phyloP scores from a whole-genome alignment of 176 grass and related monocot genomes.

The Aegilops speltoides region DNA sequence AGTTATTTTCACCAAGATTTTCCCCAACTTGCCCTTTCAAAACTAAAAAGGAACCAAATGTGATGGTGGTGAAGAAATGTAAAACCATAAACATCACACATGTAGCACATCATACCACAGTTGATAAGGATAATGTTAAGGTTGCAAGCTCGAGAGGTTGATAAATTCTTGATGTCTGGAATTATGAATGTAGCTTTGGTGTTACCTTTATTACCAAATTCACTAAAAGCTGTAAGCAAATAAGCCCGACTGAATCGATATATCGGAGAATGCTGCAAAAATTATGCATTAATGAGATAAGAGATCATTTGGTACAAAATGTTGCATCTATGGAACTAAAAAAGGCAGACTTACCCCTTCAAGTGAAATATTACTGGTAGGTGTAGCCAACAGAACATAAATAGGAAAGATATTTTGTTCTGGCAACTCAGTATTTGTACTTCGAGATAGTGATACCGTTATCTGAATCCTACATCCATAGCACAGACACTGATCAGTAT shows the following conservation, averaged over 20 bases:
- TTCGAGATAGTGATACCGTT: slow-evolving; percentile 68
- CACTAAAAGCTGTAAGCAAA: slow-evolving; percentile 61
- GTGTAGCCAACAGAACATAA: slow-evolving; percentile 78
- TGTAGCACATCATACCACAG: slow-evolving; percentile 55
- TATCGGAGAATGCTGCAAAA: slow-evolving; percentile 60
- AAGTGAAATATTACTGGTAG: slow-evolving; percentile 51
- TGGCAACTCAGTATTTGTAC: slow-evolving; percentile 61
- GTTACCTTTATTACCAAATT: slow-evolving; percentile 64
- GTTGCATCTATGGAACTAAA: not conserved
- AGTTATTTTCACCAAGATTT: slow-evolving; percentile 36
- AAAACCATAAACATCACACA: slow-evolving; percentile 23
- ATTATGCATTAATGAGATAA: slow-evolving; percentile 27
- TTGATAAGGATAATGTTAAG: slow-evolving; percentile 83
- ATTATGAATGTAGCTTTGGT: slow-evolving; percentile 81
- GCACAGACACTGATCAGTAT: not conserved
- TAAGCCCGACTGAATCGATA: slow-evolving; percentile 65
- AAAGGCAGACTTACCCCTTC: slow-evolving; percentile 59
- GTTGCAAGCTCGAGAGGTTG: slow-evolving; percentile 53
- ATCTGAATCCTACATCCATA: slow-evolving; percentile 80
- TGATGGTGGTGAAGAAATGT: slow-evolving; percentile 9
- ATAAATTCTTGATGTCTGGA: slow-evolving; percentile 77
- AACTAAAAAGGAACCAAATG: slow-evolving; percentile 28
- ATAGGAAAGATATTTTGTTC: slow-evolving; percentile 65
- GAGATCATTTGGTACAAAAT: slow-evolving; percentile 22
- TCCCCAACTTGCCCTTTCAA: slow-evolving; percentile 38